Percentiles rank a stretch among this genome's conserved stretches.
Conservation (phyloP, 768 basidiomycete species). For the Calvatia gigantea region DNA sequence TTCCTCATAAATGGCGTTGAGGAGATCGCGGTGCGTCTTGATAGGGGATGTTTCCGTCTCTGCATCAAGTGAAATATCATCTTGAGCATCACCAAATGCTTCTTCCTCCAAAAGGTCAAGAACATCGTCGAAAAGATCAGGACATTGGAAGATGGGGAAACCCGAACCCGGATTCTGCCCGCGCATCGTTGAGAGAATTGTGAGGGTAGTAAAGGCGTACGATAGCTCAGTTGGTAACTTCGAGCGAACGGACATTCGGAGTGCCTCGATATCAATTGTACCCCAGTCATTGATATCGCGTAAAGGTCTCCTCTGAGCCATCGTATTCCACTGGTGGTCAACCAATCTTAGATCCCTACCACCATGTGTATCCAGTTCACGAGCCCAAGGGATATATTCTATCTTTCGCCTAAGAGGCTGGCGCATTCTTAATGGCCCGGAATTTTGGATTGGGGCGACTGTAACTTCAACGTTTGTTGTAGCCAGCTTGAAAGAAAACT, state of each 20-base stretch:
- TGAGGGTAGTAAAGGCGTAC: conserved; percentile 86
- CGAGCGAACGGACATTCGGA: conserved; percentile 90
- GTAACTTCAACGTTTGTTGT: conserved; percentile 22
- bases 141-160: conserved; percentile 73
- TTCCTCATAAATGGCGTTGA: conserved; percentile 53
- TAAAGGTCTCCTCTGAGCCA: conserved; percentile 52
- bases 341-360: conserved; percentile 75
- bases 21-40: conserved; percentile 63
- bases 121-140: conserved; percentile 81
- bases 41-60: conserved; percentile 27
- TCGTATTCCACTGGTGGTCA: conserved; percentile 53
- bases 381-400: conserved; percentile 80
- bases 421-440: conserved; percentile 30
- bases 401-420: conserved; percentile 74
- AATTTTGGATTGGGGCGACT: conserved; percentile 20
- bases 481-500: conserved; percentile 21
- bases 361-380: conserved; percentile 72
- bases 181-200: conserved; percentile 75
- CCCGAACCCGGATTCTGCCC: conserved; percentile 60
- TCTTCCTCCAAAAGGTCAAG: conserved; percentile 84
- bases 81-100: conserved; percentile 57
- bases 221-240: conserved; percentile 80
- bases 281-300: conserved; percentile 86
- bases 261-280: conserved; percentile 83
- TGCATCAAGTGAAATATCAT: conserved; percentile 25